Evolutionary conservation across 768 basidiomycete genomes (phyloP), one percentile per base, ranked within the genome.

Genomic region (Boletus reticuloceps): DNA sequence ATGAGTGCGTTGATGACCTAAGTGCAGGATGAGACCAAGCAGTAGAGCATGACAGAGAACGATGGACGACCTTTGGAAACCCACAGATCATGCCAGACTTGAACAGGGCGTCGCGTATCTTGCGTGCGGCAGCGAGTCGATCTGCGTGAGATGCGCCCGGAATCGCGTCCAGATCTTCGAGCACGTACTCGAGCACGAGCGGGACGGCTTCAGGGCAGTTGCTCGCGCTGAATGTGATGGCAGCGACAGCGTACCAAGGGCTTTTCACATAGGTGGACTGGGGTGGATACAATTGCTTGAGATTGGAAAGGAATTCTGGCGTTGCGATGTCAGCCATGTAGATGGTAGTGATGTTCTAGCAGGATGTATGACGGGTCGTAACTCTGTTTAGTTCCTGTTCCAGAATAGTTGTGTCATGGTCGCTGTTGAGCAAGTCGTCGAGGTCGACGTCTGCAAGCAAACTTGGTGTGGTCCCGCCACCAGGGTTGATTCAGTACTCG

Each of bases 121-220:
- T 84, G 50, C 79, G 75, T 38, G 80, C 79, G 4, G 86, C 71
- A 9, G 74, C 43, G 22, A 74, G 63, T 40, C 67, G 72, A 53
- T 83, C 75, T 17, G 72, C 65, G 9, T 69, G 62, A 1, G 56
- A 20, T 55, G 62, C 66, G 52, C 56, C 29, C n/a, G n/a, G n/a
- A 51, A 70, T 63, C 11, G 62, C 58, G 53, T 74, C 69, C 1
- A 83, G 67, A 45, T 83, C 80, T 3, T 71, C 53, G 43, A 83
- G 61, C 3, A 75, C 83, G 56, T 79, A 71, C 41, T 78, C 60
- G 64, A 84, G 84, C 7, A 88, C 79, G 42, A 65, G 63, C 10
- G 83, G 81, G 32, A 86, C 80, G 2, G 73, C 83, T 31, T 85
- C 83, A 5, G 84, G 78, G 34, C 71, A 70, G 60, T 88, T 88